A percentile compares a stretch with the other conserved stretches of the same genome.
Conservation (phyloP, 1,284 basidiomycete genomes). For the Coriolopsis trogii region DNA sequence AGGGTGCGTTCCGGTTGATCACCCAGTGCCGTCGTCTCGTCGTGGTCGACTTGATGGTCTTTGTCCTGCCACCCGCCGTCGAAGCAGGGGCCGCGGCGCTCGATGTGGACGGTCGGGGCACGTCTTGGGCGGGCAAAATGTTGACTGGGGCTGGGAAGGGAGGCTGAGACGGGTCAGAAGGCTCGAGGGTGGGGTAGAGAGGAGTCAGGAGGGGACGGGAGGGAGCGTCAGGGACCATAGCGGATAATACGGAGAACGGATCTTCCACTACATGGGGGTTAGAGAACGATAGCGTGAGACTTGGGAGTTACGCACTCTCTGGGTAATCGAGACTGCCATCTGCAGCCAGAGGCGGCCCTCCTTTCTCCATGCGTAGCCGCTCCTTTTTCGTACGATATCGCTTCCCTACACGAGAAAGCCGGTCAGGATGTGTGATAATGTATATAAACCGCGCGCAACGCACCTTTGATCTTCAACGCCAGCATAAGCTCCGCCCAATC, state of each 20-base stretch:
- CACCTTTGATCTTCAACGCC: conserved; percentile 72
- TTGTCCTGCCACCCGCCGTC: conserved; percentile 2
- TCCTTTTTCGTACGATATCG: conserved; percentile 80
- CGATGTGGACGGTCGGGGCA: conserved; percentile 10
- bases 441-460: not conserved
- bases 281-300: conserved; percentile 4
- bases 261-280: conserved; percentile 66
- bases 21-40: conserved; percentile 44
- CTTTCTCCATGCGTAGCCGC: conserved; percentile 68
- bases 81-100: conserved; percentile 8
- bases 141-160: conserved; percentile 36
- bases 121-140: conserved; percentile 26
- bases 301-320: conserved; percentile 50
- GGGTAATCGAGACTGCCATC: conserved; percentile 78
- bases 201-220: conserved; percentile 57
- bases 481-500: conserved; percentile 72
- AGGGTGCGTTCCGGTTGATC: conserved; percentile 39
- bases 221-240: conserved; percentile 59
- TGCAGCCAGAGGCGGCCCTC: conserved; percentile 63
- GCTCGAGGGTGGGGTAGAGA: conserved; percentile 48
- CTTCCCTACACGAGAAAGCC: conserved; percentile 55
- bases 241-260: conserved; percentile 68
- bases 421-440: not conserved
- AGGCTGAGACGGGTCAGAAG: conserved; percentile 25
- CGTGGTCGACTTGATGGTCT: conserved; percentile 18